A percentile compares a stretch with the other conserved stretches of the same genome.
phyloP scores from a whole-genome alignment of 768 basidiomycete species.

The Mycena epipterygia region DNA sequence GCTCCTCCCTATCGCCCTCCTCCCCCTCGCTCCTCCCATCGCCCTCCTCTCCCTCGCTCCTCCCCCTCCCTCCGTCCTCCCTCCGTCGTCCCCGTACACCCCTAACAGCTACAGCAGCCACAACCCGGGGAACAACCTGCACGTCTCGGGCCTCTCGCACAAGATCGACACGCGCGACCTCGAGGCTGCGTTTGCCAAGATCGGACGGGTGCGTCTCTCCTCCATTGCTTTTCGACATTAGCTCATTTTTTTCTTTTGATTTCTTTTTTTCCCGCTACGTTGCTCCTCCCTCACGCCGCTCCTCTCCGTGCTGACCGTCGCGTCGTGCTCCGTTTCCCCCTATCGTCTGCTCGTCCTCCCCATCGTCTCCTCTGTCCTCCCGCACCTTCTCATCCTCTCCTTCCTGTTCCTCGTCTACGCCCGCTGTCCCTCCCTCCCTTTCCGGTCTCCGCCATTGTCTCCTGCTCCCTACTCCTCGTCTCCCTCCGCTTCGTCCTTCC shows the following conservation, averaged over 20 bases:
- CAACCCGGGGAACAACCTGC: slow-evolving; percentile 77
- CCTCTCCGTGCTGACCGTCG: no score
- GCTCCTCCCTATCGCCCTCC: slow-evolving; percentile 4
- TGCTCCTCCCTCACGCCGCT: not conserved
- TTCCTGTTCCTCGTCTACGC: not conserved
- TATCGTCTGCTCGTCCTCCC: no score
- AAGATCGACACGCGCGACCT: slow-evolving; percentile 86
- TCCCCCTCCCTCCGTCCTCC: slow-evolving; percentile 24
- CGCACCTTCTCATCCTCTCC: not conserved
- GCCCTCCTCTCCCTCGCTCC: not conserved
- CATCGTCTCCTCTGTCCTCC: not conserved
- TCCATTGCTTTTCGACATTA: not conserved
- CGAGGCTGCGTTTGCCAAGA: slow-evolving; percentile 89
- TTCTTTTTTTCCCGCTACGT: slow-evolving; percentile 35
- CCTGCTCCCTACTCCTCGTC: no score
- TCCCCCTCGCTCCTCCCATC: slow-evolving; percentile 5
- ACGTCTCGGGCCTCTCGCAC: slow-evolving; percentile 71
- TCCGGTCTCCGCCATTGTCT: no score
- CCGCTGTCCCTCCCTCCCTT: no score
- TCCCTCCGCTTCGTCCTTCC: no score
- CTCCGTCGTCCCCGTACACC: slow-evolving; percentile 19
- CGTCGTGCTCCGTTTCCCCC: no score
- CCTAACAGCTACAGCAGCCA: slow-evolving; percentile 63
- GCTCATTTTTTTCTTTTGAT: not conserved
- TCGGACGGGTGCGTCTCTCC: slow-evolving; percentile 72